Percentiles rank a stretch among this genome's conserved stretches.
Conservation (phyloP, 441 rosid genomes). For the Erodium chrysanthum region DNA sequence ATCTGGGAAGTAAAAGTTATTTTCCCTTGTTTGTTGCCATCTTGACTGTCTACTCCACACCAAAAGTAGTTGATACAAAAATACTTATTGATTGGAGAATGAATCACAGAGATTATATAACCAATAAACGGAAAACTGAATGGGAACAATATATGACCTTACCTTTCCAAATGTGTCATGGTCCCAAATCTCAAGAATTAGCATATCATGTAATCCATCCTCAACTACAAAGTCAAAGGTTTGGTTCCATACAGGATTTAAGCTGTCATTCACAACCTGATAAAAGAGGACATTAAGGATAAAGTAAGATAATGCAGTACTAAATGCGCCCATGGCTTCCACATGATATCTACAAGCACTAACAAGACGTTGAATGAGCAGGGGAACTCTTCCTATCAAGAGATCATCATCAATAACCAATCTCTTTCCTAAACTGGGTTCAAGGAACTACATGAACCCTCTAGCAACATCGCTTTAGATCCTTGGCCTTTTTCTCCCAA, state of each 20-base stretch:
- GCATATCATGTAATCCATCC: conserved; percentile 93
- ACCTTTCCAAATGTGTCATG: conserved; percentile 99
- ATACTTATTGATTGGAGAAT: background rate
- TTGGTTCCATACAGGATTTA: conserved; percentile 95
- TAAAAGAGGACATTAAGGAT: conserved; percentile 8
- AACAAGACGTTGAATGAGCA: background rate
- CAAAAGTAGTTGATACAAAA: background rate
- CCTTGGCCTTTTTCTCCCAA: background rate
- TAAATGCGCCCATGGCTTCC: background rate
- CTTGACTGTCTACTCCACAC: background rate
- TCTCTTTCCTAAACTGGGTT: background rate
- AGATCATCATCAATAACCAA: background rate
- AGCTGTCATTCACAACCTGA: conserved; percentile 80
- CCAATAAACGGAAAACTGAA: background rate
- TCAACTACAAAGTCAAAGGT: conserved; percentile 94
- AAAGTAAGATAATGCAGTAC: background rate
- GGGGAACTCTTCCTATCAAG: background rate
- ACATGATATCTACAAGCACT: background rate
- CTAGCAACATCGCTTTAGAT: background rate
- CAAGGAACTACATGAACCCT: background rate
- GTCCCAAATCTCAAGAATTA: conserved; percentile 81
- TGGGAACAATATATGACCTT: conserved; percentile 11
- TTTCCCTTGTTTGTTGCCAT: background rate
- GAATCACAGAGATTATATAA: background rate
- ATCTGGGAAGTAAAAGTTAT: background rate